Percentiles rank a stretch among this genome's conserved stretches.
phyloP scores from a whole-genome alignment of 1,284 basidiomycete species.

The Grifola frondosa region DNA sequence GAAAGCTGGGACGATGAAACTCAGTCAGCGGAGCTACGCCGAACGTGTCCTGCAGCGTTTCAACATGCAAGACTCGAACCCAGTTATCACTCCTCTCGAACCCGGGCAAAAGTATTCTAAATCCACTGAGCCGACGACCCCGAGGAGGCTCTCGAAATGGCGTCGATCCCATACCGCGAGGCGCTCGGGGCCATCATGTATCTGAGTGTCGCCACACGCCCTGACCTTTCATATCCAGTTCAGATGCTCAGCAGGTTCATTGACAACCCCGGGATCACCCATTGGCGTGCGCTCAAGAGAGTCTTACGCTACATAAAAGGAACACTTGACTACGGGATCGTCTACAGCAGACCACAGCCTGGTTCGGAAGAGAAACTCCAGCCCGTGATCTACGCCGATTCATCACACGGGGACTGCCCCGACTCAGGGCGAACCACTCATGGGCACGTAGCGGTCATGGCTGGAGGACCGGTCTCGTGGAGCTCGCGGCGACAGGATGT shows the following conservation, averaged over 20 bases:
- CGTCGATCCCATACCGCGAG: conserved; percentile 19
- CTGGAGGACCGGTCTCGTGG: conserved; percentile 9
- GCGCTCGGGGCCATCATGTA: conserved; percentile 30
- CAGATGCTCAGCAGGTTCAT: conserved; percentile 6
- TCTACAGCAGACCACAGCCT: too few species aligned
- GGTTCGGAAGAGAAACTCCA: conserved; percentile 3
- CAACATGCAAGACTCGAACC: conserved; percentile 13
- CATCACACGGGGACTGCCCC: too few species aligned
- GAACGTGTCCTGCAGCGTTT: conserved; percentile 13
- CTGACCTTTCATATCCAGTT: conserved; percentile 10
- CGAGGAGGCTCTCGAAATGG: conserved; percentile 15
- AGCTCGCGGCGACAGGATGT: conserved; percentile 14
- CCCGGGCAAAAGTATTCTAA: conserved; percentile 2
- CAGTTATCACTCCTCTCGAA: conserved; percentile 20
- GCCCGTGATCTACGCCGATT: conserved; percentile 6
- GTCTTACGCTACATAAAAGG: conserved; percentile 14
- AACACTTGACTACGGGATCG: conserved; percentile 7
- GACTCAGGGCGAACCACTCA: conserved; percentile 15
- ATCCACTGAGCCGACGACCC: conserved; percentile 8
- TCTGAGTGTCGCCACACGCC: conserved; percentile 23
- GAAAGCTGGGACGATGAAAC: conserved; percentile 16
- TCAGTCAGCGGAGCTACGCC: conserved; percentile 30
- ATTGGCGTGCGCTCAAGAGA: conserved; percentile 12
- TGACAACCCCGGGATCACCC: conserved; percentile 1
- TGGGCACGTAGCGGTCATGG: conserved; percentile 11